Conservation (phyloP, 176 grass and related monocot species). For the Eleusine coracana region DNA sequence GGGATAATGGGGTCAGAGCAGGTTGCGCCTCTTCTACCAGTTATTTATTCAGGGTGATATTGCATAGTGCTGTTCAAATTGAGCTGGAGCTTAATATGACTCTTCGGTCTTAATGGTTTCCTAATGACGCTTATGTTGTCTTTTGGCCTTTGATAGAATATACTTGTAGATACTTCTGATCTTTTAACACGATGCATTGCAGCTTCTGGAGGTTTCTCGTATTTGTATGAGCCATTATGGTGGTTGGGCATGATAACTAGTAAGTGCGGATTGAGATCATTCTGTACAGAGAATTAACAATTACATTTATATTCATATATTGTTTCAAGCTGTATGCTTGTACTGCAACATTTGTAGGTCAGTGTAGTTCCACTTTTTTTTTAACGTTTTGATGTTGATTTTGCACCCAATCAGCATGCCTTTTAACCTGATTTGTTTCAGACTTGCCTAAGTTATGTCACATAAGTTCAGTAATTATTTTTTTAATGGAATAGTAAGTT, state of each 20-base stretch:
- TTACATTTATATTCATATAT: background rate
- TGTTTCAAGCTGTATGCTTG: background rate
- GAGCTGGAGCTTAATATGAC: background rate
- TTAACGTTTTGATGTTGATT: slow-evolving; percentile 5
- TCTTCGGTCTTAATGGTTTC: background rate
- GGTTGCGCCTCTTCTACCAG: slow-evolving; percentile 48
- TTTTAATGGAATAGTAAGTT: background rate
- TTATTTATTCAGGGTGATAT: slow-evolving; percentile 29
- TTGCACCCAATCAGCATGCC: slow-evolving; percentile 1
- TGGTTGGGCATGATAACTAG: slow-evolving; percentile 88
- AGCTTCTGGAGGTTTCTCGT: slow-evolving; percentile 83
- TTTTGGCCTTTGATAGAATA: slow-evolving; percentile 25
- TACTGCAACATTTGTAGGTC: slow-evolving; percentile 8
- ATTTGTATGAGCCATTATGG: slow-evolving; percentile 79
- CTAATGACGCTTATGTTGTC: slow-evolving; percentile 5
- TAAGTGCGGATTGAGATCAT: slow-evolving; percentile 50
- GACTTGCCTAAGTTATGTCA: background rate
- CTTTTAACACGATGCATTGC: slow-evolving; percentile 22
- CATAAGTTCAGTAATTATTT: background rate
- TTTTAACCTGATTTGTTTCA: slow-evolving; percentile 22
- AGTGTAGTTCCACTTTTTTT: slow-evolving; percentile 8
- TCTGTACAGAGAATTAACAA: background rate
- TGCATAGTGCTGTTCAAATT: background rate
- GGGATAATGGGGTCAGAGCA: slow-evolving; percentile 68
- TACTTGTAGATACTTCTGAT: slow-evolving; percentile 23